Conservation (phyloP, 2,329 filamentous ascomycete genomes). For the Pseudogymnoascus sp. region DNA sequence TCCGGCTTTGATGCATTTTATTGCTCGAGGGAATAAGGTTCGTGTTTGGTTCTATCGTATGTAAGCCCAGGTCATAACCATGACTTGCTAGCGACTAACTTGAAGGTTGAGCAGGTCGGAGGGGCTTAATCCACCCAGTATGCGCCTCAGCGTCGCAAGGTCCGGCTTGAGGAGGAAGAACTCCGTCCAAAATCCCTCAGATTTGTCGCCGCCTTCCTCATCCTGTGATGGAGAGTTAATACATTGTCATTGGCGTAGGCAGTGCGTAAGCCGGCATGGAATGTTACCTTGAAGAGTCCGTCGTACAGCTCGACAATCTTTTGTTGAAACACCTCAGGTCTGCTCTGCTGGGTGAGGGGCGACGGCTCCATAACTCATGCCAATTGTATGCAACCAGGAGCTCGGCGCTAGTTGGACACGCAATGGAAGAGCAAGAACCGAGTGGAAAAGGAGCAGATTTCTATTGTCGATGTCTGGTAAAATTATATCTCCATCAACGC, state of each 20-base stretch:
- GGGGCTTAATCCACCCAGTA: slow-evolving; percentile 62
- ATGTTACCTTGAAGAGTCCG: slow-evolving; percentile 63
- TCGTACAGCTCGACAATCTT: slow-evolving; percentile 91
- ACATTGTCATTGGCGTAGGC: not conserved
- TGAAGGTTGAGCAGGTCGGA: slow-evolving; percentile 71
- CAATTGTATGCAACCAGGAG: not conserved
- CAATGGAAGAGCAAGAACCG: not conserved
- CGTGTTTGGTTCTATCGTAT: slow-evolving; percentile 42
- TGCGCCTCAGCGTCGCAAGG: slow-evolving; percentile 52
- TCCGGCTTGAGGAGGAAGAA: slow-evolving; percentile 89
- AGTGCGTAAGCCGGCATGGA: not conserved
- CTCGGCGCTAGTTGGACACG: not conserved
- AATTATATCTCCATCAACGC: not conserved
- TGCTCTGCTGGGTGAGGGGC: slow-evolving; percentile 84
- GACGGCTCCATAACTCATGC: slow-evolving; percentile 65
- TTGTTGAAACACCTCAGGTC: slow-evolving; percentile 83
- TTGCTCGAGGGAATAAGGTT: slow-evolving; percentile 67
- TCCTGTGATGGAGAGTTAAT: slow-evolving; percentile 39
- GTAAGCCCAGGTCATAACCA: slow-evolving; percentile 12
- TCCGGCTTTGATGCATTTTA: slow-evolving; percentile 55
- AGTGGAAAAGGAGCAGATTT: not conserved
- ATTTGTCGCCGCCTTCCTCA: slow-evolving; percentile 57
- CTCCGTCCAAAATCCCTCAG: slow-evolving; percentile 91
- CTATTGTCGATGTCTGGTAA: not conserved
- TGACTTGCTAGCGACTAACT: slow-evolving; percentile 37